These are phyloP conservation scores for Schwanniomyces sp. DNA, from an alignment of 805 yeast species.

Conservation along the genomic window DNA sequence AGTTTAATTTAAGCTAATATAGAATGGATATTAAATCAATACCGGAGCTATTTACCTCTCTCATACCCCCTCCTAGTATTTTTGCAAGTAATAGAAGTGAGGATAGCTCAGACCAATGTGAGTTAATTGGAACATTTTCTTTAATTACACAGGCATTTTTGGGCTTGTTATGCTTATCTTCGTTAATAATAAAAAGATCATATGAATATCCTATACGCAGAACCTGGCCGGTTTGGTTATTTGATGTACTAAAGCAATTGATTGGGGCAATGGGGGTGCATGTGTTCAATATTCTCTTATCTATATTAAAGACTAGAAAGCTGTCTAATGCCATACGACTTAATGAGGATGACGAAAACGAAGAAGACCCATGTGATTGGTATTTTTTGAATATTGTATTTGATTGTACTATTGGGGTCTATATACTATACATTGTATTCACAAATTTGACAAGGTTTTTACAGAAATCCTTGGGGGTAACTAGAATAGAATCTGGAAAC, in stretches of 20 bases:
- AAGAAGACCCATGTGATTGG: slow-evolving; percentile 84
- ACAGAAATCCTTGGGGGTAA: slow-evolving; percentile 39
- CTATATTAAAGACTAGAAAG: slow-evolving; percentile 52
- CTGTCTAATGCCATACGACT: slow-evolving; percentile 6
- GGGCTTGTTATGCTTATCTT: slow-evolving; percentile 74
- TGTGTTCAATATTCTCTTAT: slow-evolving; percentile 67
- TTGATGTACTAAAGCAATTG: slow-evolving; percentile 87
- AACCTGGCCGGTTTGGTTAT: slow-evolving; percentile 86
- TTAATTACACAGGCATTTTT: slow-evolving; percentile 70
- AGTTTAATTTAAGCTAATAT: neutral
- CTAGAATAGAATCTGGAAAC: slow-evolving; percentile 52
- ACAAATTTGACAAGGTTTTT: slow-evolving; percentile 42
- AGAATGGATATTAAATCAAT: slow-evolving; percentile 1
- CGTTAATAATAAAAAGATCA: slow-evolving; percentile 71
- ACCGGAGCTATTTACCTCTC: slow-evolving; percentile 3
- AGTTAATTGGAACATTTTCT: slow-evolving; percentile 79
- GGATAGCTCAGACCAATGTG: slow-evolving; percentile 36
- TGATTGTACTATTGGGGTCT: slow-evolving; percentile 94
- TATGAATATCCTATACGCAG: slow-evolving; percentile 79
- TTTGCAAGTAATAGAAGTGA: slow-evolving; percentile 1
- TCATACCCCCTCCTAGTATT: neutral
- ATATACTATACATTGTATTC: slow-evolving; percentile 62
- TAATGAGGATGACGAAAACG: slow-evolving; percentile 31
- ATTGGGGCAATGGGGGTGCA: slow-evolving; percentile 87
- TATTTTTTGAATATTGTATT: slow-evolving; percentile 84